phyloP scores from a whole-genome alignment of 1,284 basidiomycete genomes.

The Pseudozyma sp. region DNA sequence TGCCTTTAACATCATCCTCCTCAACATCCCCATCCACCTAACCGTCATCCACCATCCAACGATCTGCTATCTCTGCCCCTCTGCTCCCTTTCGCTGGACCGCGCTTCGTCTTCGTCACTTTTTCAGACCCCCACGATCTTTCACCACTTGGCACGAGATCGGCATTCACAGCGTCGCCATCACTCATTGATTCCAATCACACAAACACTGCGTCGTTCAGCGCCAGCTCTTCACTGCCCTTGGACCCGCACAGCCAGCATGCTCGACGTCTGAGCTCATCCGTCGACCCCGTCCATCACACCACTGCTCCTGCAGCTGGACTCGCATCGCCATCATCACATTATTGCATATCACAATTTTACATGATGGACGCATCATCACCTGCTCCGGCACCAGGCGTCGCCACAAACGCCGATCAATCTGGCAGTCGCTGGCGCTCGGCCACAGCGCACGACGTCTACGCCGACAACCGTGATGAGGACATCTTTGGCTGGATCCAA shows the following conservation, averaged over 20 bases:
- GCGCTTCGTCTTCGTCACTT: too few relatives aligned
- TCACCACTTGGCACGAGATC: too few relatives aligned
- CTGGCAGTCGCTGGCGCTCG: conserved; percentile 15
- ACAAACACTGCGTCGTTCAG: too few relatives aligned
- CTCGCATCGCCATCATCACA: background rate
- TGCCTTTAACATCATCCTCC: background rate
- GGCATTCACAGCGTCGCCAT: too few relatives aligned
- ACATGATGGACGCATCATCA: background rate
- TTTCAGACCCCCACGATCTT: too few relatives aligned
- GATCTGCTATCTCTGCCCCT: background rate
- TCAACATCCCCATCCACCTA: background rate
- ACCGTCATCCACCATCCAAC: background rate
- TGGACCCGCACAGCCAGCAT: background rate
- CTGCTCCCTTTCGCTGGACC: too few relatives aligned
- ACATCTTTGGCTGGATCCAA: conserved; percentile 53
- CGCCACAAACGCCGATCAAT: background rate
- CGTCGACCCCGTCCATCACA: background rate
- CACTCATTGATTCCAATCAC: too few relatives aligned
- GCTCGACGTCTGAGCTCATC: background rate
- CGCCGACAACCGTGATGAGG: conserved; percentile 47
- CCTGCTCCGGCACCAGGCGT: conserved; percentile 1
- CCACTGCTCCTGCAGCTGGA: conserved; percentile 6
- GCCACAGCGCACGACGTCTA: conserved; percentile 45
- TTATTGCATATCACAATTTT: background rate
- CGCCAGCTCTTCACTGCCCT: too few relatives aligned